Evolutionary conservation across 2,329 filamentous ascomycete species (phyloP).

Genomic region (Fonsecaea monophora): DNA sequence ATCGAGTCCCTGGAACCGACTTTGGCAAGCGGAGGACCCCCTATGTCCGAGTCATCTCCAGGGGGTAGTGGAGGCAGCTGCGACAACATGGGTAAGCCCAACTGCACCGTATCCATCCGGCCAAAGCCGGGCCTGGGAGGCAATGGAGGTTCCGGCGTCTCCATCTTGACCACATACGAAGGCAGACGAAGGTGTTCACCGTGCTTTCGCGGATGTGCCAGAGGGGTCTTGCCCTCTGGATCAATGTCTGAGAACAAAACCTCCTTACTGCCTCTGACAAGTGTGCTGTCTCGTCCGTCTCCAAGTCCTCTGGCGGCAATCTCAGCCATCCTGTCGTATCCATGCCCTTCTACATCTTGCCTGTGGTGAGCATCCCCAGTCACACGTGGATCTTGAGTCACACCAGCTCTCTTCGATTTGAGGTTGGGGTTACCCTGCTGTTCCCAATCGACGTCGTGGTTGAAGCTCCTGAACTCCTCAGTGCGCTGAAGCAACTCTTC

Average conservation of each 20-base stretch:
- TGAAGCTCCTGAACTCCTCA: slow-evolving; percentile 71
- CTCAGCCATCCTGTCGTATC: slow-evolving; percentile 74
- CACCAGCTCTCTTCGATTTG: slow-evolving; percentile 58
- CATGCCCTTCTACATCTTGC: slow-evolving; percentile 79
- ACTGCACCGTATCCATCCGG: slow-evolving; percentile 68
- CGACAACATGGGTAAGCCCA: slow-evolving; percentile 71
- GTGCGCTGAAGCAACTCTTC: slow-evolving; percentile 64
- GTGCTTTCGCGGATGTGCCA: slow-evolving; percentile 59
- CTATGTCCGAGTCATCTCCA: slow-evolving; percentile 81
- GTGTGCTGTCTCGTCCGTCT: slow-evolving; percentile 72
- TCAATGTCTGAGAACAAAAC: slow-evolving; percentile 70
- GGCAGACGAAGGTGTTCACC: slow-evolving; percentile 45
- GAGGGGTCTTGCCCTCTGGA: slow-evolving; percentile 68
- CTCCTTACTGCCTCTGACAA: slow-evolving; percentile 71
- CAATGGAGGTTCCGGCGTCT: slow-evolving; percentile 56
- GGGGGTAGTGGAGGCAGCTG: slow-evolving; percentile 74
- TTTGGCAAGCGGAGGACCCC: slow-evolving; percentile 71
- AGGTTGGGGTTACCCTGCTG: slow-evolving; percentile 65
- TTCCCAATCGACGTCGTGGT: slow-evolving; percentile 73
- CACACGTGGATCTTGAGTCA: slow-evolving; percentile 65
- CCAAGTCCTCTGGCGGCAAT: slow-evolving; percentile 67
- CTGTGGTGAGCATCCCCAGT: slow-evolving; percentile 68
- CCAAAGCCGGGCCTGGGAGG: slow-evolving; percentile 66
- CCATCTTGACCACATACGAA: slow-evolving; percentile 42
- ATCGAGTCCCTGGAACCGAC: slow-evolving; percentile 61